Base-by-base conservation (phyloP, 2,329 filamentous ascomycete genomes). In the Sporothrix brunneoviolacea region DNA sequence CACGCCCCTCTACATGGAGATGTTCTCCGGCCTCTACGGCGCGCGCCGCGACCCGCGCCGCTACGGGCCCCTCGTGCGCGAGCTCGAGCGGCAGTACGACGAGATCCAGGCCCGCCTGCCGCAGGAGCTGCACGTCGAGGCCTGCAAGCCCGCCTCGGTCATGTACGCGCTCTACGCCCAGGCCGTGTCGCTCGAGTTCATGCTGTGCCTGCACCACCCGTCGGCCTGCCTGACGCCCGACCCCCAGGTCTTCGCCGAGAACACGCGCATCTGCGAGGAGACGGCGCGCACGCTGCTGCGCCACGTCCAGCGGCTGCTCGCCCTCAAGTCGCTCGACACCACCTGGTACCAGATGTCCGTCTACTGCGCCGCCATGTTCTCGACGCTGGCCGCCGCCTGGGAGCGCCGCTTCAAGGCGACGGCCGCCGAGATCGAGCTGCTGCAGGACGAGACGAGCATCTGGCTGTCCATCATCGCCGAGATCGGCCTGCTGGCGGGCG, bases 1-100 rank as follows among this genome's bases (percentile, higher is more conserved):
- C 43, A 70, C 82, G 0, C 79, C 81, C 2, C 71, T 88, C 16
- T 82, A 82, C 56, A 76, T 89, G 61, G 83, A 91, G 54, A 78
- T 94, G 66, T 90, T 85, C 63, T 78, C 80, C 58, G 83, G 80
- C 35, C 77, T 94, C n/a, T 91, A 91, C 67, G 77, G 84, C 38
- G 79, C 87, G 10, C 76, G 78, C 28, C 74, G 79, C 45, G 77
- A 82, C 37, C 72, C 82, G 1, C 73, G 70, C n/a, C 74, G 71
- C 30, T 91, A 93, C 62, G 68, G 81, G 30, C 68, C 74, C 3
- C 76, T 79, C 3, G 74, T 93, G 27, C 74, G 77, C 39, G 73
- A 74, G 1, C 72, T 94, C 8, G 85, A 93, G 59, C 72, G 73
- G 8, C 80, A 83, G 55, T 70, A 88, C 15, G 68, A 74, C 19